Conservation (phyloP, 768 basidiomycete genomes). For the Mycena alexandri region DNA sequence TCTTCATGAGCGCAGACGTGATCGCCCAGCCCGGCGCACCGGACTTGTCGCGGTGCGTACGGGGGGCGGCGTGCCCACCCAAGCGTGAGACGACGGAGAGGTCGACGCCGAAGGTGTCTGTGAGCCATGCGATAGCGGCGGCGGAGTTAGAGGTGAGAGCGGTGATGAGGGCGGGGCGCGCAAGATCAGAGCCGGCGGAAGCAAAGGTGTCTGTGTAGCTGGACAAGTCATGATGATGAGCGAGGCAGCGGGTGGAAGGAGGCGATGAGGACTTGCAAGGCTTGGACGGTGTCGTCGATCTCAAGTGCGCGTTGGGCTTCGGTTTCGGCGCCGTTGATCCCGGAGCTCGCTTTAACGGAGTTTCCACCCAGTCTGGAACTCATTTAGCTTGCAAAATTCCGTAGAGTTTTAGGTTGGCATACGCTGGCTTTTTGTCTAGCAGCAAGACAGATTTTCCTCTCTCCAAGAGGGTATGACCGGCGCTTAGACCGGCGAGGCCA, state of each 20-base stretch:
- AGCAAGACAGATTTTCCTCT: slow-evolving; percentile 78
- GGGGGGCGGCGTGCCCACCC: slow-evolving; percentile 40
- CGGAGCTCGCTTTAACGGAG: slow-evolving; percentile 47
- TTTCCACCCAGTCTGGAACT: slow-evolving; percentile 40
- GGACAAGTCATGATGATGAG: background rate
- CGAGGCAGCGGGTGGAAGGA: background rate
- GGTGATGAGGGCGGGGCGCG: slow-evolving; percentile 41
- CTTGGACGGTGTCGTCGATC: slow-evolving; percentile 37
- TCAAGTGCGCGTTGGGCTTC: slow-evolving; percentile 37
- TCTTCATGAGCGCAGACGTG: slow-evolving; percentile 43
- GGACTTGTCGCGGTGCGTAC: slow-evolving; percentile 43
- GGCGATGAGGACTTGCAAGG: slow-evolving; percentile 34
- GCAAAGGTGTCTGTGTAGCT: slow-evolving; percentile 38
- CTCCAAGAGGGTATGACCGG: slow-evolving; percentile 85
- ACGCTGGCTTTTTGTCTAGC: slow-evolving; percentile 61
- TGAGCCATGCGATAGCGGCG: slow-evolving; percentile 43
- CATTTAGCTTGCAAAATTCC: background rate
- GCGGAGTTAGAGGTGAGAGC: slow-evolving; percentile 44
- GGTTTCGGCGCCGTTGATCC: slow-evolving; percentile 45
- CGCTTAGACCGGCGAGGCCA: slow-evolving; percentile 50
- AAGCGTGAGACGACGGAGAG: slow-evolving; percentile 44
- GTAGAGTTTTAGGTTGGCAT: slow-evolving; percentile 1
- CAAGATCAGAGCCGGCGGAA: slow-evolving; percentile 40
- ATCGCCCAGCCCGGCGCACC: slow-evolving; percentile 46
- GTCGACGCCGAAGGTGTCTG: slow-evolving; percentile 39